phyloP scores from a whole-genome alignment of 2,329 filamentous ascomycete species.

The Monilinia aucupariae region DNA sequence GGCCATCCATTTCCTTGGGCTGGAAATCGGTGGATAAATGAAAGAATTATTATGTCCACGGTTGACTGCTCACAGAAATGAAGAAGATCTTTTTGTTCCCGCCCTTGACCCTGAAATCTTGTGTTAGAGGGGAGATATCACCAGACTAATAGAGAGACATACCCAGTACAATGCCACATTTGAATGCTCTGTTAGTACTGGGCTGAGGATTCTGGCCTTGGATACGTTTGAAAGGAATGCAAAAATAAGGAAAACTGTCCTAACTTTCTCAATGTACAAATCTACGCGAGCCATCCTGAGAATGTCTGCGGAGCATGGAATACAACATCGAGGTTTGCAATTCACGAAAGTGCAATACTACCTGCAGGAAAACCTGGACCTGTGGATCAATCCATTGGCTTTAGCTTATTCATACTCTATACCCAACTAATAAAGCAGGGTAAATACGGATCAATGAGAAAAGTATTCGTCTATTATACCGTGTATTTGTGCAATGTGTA shows the following conservation, averaged over 20 bases:
- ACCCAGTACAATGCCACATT: slow-evolving; percentile 43
- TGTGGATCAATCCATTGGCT: background rate
- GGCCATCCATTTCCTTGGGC: slow-evolving; percentile 40
- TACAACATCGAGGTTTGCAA: background rate
- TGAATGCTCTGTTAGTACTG: slow-evolving; percentile 25
- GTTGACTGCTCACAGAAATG: slow-evolving; percentile 38
- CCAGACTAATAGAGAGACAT: slow-evolving; percentile 17
- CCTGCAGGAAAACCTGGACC: background rate
- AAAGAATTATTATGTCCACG: slow-evolving; percentile 42
- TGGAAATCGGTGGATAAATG: slow-evolving; percentile 41
- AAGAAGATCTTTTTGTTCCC: slow-evolving; percentile 35
- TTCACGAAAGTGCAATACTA: background rate
- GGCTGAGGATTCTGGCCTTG: background rate
- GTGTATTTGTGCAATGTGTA: too few species aligned
- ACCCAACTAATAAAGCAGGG: background rate
- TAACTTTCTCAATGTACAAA: background rate
- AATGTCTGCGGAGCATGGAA: background rate
- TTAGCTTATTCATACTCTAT: background rate
- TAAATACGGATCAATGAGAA: too few species aligned
- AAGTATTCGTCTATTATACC: too few species aligned
- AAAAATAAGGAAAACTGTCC: background rate
- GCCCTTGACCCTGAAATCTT: slow-evolving; percentile 38
- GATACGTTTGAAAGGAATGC: background rate
- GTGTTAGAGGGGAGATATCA: slow-evolving; percentile 4
- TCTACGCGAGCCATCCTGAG: background rate